These are phyloP conservation scores for Intubia oerlemansii DNA, from an alignment of 2,329 filamentous ascomycete genomes.

Conservation along the genomic window DNA sequence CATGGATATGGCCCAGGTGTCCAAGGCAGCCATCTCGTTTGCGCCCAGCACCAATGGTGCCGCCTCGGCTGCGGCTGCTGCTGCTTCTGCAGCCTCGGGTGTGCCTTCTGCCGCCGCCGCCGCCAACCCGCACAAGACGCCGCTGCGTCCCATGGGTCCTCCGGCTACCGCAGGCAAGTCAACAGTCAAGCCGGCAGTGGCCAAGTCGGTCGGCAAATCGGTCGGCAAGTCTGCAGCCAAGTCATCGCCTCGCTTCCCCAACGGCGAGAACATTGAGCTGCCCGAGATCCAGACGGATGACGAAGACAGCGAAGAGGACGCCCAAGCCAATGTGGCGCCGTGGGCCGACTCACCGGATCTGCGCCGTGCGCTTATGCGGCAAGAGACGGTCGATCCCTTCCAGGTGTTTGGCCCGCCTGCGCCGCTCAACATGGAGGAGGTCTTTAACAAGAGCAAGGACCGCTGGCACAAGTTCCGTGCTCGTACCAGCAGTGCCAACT, in stretches of 20 bases:
- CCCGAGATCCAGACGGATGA: conserved; percentile 93
- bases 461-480: conserved; percentile 72
- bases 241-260: conserved; percentile 69
- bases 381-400: conserved; percentile 71
- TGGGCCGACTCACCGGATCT: conserved; percentile 86
- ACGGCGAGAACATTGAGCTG: conserved; percentile 75
- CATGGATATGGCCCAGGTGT: conserved; percentile 69
- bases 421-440: conserved; percentile 86
- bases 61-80: conserved; percentile 2
- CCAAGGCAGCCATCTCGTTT: conserved; percentile 78
- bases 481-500: conserved; percentile 86
- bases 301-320: conserved; percentile 39
- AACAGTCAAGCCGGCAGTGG: conserved; percentile 10
- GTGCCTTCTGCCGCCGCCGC: background rate
- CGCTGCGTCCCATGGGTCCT: conserved; percentile 30
- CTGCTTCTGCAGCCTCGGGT: conserved; percentile 1
- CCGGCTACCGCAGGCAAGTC: background rate
- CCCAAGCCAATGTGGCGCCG: conserved; percentile 34
- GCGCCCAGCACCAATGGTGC: conserved; percentile 31
- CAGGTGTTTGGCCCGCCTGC: conserved; percentile 75
- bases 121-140: conserved; percentile 31
- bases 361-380: conserved; percentile 49
- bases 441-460: conserved; percentile 79
- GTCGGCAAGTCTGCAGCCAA: conserved; percentile 33
- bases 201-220: conserved; percentile 38